Evolutionary conservation across 2,329 filamentous ascomycete genomes (phyloP), one percentile per base, ranked within the genome.

Genomic region (Pestalotiopsis fici): DNA sequence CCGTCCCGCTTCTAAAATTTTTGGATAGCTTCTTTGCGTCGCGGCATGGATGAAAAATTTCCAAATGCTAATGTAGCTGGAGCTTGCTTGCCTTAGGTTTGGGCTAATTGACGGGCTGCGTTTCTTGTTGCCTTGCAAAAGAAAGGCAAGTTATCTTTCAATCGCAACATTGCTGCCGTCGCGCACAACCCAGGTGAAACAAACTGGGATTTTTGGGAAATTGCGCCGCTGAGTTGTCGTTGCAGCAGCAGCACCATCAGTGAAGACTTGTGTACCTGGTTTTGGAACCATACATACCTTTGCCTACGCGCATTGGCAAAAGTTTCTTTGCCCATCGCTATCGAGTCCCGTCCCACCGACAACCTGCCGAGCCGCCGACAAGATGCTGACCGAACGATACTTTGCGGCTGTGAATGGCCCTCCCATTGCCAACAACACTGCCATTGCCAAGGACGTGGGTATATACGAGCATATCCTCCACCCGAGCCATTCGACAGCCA

Each of bases 391-490:
- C 25, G 88, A 91, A 75, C 83, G 85, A 68, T 88, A 90, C 75
- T 83, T 90, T 70, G 86, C 87, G 43, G 82, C 88, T 64, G 83
- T 90, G 69, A 83, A 83, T 66, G 88, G 88, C 27, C 83, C 86
- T 59, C 87, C 85, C 3, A 78, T 90, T 67, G 81, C 87, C 69
- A 86, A 88, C 74, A 90, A 90, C 76, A 90, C 88, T 2, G 85
- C 88, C 70, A 83, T 90, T 65, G 84, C 87, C 67, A 90, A 95
- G 80, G 94, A 98, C 81, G 91, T 94, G 62, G 94, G 93, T 74
- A 94, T 98, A 76, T 96, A 97, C 81, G 80, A 93, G 66, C 93
- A 97, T 79, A 90, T 94, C 70, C 87, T 94, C 73, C 92, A 94
- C 74, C 95, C 95, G 54, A 87, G 91, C 65, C 88, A 91, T 70